These are phyloP conservation scores for Hypoxylon sp. DNA, from an alignment of 2,329 filamentous ascomycete genomes.

Conservation along the genomic window DNA sequence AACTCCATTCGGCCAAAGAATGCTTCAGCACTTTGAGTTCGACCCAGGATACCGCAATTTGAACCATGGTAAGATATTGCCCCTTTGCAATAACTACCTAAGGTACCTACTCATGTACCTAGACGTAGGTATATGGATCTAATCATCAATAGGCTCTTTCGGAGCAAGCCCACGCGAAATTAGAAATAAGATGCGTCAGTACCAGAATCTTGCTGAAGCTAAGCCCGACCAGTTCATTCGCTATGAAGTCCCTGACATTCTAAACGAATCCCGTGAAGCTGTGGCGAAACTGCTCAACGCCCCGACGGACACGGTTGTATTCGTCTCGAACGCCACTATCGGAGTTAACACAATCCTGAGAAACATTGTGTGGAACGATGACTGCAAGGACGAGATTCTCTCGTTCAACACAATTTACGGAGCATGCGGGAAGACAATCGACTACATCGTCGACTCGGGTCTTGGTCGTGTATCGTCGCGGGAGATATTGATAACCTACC, in stretches of 20 bases:
- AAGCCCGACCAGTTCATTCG: conserved; percentile 83
- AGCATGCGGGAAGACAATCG: conserved; percentile 80
- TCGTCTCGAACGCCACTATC: conserved; percentile 85
- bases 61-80: conserved; percentile 76
- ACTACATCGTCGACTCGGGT: conserved; percentile 78
- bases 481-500: conserved; percentile 76
- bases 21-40: conserved; percentile 78
- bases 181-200: conserved; percentile 70
- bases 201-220: conserved; percentile 76
- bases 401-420: conserved; percentile 86
- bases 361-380: conserved; percentile 76
- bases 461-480: conserved; percentile 60
- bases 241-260: conserved; percentile 72
- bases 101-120: background rate
- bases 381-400: conserved; percentile 83
- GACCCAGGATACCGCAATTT: conserved; percentile 78
- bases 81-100: conserved; percentile 25
- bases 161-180: conserved; percentile 79
- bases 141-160: conserved; percentile 74
- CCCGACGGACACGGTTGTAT: conserved; percentile 76
- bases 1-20: conserved; percentile 63
- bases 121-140: conserved; percentile 10
- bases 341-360: conserved; percentile 85
- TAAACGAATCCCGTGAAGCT: conserved; percentile 75
- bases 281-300: conserved; percentile 77